Conservation (phyloP, 1,139 yeast genomes). For the Magnusiomyces magnusii region DNA sequence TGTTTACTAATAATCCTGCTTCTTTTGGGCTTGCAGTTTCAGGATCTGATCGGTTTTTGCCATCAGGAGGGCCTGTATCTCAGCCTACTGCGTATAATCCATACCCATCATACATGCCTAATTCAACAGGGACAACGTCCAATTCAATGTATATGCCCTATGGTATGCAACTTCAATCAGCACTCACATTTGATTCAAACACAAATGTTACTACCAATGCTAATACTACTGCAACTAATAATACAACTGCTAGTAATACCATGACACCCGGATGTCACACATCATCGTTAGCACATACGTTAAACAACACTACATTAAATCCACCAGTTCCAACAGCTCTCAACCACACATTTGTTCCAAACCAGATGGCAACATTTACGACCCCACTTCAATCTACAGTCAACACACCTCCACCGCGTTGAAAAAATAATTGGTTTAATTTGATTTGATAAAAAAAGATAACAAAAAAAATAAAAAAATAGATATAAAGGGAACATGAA, state of each 20-base stretch:
- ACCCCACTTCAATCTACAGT: no score
- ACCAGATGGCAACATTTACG: no score
- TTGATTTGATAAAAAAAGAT: no score
- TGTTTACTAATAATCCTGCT: constrained; percentile 52
- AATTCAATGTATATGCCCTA: background rate
- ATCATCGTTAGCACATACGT: background rate
- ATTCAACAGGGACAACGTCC: background rate
- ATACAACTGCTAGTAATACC: no score
- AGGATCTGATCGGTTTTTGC: background rate
- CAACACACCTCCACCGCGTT: no score
- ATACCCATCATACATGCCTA: background rate
- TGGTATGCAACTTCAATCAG: background rate
- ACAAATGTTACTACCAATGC: no score
- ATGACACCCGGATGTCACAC: background rate
- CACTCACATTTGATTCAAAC: background rate
- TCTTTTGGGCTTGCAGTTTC: constrained; percentile 38
- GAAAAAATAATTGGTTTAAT: no score
- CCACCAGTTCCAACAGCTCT: no score
- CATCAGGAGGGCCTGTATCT: background rate
- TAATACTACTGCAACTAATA: no score
- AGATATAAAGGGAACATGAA: no score
- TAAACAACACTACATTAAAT: background rate
- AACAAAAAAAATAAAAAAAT: no score
- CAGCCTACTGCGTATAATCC: background rate
- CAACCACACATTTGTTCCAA: no score